Evolutionary conservation across 2,329 filamentous ascomycete species (phyloP).

Genomic region (Colletotrichum lentis): DNA sequence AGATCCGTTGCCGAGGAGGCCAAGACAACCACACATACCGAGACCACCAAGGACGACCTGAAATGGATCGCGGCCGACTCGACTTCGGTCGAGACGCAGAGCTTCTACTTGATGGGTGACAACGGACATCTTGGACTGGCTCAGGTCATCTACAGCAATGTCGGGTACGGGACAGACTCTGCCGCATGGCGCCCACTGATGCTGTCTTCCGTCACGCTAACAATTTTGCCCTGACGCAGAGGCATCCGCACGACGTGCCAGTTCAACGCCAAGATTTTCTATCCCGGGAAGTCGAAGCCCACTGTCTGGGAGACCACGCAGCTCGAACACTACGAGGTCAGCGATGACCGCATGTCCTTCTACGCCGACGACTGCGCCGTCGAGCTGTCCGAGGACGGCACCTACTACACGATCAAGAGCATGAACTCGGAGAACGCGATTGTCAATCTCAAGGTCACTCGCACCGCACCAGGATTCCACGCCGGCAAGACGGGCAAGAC

Average conservation of each 20-base stretch:
- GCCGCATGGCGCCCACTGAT: background rate
- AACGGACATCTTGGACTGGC: conserved; percentile 78
- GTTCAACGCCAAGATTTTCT: conserved; percentile 95
- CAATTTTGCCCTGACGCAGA: conserved; percentile 55
- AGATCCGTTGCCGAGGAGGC: conserved; percentile 84
- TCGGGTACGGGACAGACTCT: conserved; percentile 71
- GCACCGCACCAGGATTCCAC: conserved; percentile 80
- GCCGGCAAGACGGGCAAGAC: conserved; percentile 84
- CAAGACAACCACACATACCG: conserved; percentile 79
- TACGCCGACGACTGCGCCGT: conserved; percentile 86
- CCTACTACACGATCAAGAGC: conserved; percentile 87
- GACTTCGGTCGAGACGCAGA: conserved; percentile 93
- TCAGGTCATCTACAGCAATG: conserved; percentile 98
- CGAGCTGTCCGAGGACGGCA: conserved; percentile 85
- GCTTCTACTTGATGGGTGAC: conserved; percentile 88
- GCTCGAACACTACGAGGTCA: conserved; percentile 82
- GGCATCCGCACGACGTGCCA: conserved; percentile 90
- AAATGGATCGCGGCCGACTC: conserved; percentile 83
- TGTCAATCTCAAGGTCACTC: conserved; percentile 85
- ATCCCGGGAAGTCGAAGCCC: conserved; percentile 74
- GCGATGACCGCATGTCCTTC: conserved; percentile 82
- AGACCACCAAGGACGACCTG: conserved; percentile 78
- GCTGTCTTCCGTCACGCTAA: conserved; percentile 38
- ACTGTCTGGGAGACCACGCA: conserved; percentile 86
- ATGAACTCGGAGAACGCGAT: conserved; percentile 80